These are phyloP conservation scores for Purshia tridentata DNA, from an alignment of 306 rosid species.

Conservation along the genomic window DNA sequence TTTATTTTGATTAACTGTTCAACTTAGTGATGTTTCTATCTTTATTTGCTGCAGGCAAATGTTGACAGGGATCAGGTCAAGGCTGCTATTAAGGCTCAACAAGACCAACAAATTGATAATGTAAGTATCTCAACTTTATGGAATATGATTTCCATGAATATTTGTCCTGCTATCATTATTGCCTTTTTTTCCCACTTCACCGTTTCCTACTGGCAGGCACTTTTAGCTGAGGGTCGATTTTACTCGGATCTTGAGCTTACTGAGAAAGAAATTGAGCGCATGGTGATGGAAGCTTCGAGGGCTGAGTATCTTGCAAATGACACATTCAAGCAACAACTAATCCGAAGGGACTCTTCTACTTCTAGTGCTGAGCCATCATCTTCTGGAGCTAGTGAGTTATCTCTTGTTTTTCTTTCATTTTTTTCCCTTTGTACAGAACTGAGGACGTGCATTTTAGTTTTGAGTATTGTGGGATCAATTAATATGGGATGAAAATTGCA, in stretches of 20 bases:
- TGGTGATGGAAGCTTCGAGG: conserved; percentile 87
- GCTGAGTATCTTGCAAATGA: conserved; percentile 69
- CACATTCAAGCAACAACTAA: conserved; percentile 54
- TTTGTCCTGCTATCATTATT: conserved; percentile 8
- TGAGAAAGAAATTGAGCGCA: conserved; percentile 89
- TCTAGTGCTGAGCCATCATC: conserved; percentile 89
- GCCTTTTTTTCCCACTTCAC: background rate
- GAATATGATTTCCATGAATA: background rate
- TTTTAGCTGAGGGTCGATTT: conserved; percentile 88
- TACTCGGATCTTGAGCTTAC: conserved; percentile 98
- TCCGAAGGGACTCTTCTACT: conserved; percentile 63
- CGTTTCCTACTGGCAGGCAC: conserved; percentile 59
- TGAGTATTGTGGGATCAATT: background rate
- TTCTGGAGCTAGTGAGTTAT: conserved; percentile 83
- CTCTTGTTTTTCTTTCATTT: background rate
- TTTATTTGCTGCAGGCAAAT: conserved; percentile 67
- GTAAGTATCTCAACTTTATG: conserved; percentile 43
- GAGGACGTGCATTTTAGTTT: background rate
- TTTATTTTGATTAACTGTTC: background rate
- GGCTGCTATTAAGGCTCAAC: conserved; percentile 93
- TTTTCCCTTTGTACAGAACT: background rate
- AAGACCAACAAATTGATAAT: conserved; percentile 86
- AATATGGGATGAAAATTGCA: background rate
- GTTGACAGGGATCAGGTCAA: conserved; percentile 89
- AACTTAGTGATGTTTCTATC: conserved; percentile 4